A percentile compares a stretch with the other conserved stretches of the same genome.
These are phyloP conservation scores for Malassezia globosa DNA, from an alignment of 1,284 basidiomycete genomes.

Conservation along the genomic window DNA sequence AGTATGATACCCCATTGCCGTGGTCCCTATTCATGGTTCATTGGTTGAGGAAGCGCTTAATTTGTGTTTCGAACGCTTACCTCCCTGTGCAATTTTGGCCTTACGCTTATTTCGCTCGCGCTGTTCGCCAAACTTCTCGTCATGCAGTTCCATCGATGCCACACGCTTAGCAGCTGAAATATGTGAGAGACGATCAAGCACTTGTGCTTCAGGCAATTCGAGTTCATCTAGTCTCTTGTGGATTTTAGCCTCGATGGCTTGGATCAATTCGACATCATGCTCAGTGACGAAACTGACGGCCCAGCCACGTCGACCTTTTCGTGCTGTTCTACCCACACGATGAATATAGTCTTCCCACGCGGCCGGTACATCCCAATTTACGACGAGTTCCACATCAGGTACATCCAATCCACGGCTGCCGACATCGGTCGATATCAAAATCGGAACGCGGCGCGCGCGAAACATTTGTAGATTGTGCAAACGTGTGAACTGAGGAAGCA, in stretches of 20 bases:
- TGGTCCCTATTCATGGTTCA: too few species aligned
- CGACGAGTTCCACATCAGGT: conserved; percentile 70
- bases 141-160: conserved; percentile 86
- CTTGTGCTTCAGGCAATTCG: conserved; percentile 59
- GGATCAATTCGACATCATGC: conserved; percentile 71
- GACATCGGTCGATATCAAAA: conserved; percentile 45
- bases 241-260: conserved; percentile 75
- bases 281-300: conserved; percentile 92
- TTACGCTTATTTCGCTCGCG: conserved; percentile 69
- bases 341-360: conserved; percentile 55
- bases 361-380: conserved; percentile 89
- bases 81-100: conserved; percentile 14
- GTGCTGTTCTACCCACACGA: conserved; percentile 68
- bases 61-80: too few species aligned
- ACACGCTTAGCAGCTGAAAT: conserved; percentile 85
- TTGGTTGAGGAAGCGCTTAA: too few species aligned
- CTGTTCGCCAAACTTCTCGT: conserved; percentile 77
- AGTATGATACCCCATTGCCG: conserved; percentile 1
- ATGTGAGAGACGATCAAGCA: conserved; percentile 72
- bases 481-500: conserved; percentile 78
- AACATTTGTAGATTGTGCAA: conserved; percentile 75
- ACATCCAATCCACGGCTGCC: conserved; percentile 46
- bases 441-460: conserved; percentile 54
- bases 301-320: conserved; percentile 77
- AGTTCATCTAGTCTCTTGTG: conserved; percentile 50